Conservation (phyloP, 495 filamentous ascomycete species). For the Chaetomium tenue region DNA sequence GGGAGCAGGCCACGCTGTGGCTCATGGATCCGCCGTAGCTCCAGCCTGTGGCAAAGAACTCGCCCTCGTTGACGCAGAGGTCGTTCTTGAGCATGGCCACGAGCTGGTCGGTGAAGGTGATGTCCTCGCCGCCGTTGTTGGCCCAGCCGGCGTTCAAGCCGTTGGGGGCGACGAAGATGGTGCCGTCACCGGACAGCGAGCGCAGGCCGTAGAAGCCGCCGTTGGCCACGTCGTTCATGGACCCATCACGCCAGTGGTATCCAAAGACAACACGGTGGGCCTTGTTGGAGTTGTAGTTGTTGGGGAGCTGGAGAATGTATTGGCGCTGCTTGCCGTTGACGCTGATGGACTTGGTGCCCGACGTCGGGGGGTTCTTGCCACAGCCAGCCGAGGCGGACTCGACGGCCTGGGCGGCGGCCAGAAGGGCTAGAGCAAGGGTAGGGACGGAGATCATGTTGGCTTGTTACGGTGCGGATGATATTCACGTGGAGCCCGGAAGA, state of each 20-base stretch:
- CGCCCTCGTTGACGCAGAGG: slow-evolving; percentile 45
- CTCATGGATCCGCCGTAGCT: slow-evolving; percentile 52
- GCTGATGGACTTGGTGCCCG: slow-evolving; percentile 36
- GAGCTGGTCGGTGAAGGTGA: slow-evolving; percentile 43
- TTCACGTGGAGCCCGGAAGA: background rate
- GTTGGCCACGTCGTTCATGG: slow-evolving; percentile 34
- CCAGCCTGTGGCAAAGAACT: slow-evolving; percentile 48
- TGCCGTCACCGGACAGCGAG: slow-evolving; percentile 38
- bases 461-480: slow-evolving; percentile 1
- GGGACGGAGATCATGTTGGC: slow-evolving; percentile 11
- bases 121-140: slow-evolving; percentile 45
- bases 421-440: slow-evolving; percentile 15
- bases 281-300: slow-evolving; percentile 43
- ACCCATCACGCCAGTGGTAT: slow-evolving; percentile 44
- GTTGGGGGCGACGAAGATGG: slow-evolving; percentile 48
- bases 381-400: slow-evolving; percentile 39
- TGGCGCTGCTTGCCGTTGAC: slow-evolving; percentile 34
- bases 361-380: slow-evolving; percentile 38
- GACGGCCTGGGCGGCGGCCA: slow-evolving; percentile 11
- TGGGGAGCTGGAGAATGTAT: slow-evolving; percentile 43
- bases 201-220: slow-evolving; percentile 41
- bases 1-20: slow-evolving; percentile 46
- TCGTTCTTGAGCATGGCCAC: slow-evolving; percentile 39
- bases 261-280: slow-evolving; percentile 43
- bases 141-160: slow-evolving; percentile 48